Conservation (phyloP, 1,284 basidiomycete species). For the Leccinum subspadiceum region DNA sequence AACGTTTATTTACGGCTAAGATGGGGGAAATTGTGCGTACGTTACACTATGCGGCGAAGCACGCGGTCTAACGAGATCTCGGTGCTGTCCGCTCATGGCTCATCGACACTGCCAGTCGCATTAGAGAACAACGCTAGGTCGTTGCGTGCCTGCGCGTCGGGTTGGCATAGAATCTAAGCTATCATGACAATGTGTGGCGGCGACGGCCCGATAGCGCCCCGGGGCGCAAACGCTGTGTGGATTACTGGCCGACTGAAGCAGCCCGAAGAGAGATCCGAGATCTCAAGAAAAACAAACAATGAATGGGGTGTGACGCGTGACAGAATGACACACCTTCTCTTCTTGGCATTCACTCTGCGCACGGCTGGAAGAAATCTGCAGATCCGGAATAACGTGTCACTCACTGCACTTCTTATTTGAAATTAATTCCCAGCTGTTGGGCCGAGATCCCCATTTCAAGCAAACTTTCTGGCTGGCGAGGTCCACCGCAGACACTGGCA, state of each 20-base stretch:
- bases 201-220: slow-evolving; percentile 6
- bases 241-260: not conserved
- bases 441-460: not conserved
- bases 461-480: not conserved
- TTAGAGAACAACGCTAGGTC: not conserved
- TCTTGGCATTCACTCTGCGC: slow-evolving; percentile 15
- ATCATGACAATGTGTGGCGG: not conserved
- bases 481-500: not conserved
- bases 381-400: slow-evolving; percentile 33
- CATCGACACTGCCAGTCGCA: not conserved
- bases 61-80: slow-evolving; percentile 12
- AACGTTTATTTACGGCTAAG: slow-evolving; percentile 30
- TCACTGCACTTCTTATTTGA: slow-evolving; percentile 33
- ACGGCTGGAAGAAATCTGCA: slow-evolving; percentile 26
- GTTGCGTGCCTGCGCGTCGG: not conserved
- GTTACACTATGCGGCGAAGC: slow-evolving; percentile 23
- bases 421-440: slow-evolving; percentile 20
- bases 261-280: slow-evolving; percentile 12
- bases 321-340: slow-evolving; percentile 18
- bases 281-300: slow-evolving; percentile 9
- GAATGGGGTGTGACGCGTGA: slow-evolving; percentile 21
- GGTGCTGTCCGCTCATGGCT: not conserved
- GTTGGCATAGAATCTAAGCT: slow-evolving; percentile 14
- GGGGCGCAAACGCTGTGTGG: not conserved
- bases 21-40: slow-evolving; percentile 19